Evolutionary conservation across 2,329 filamentous ascomycete species (phyloP).

Genomic region (Aspergillus sp.): DNA sequence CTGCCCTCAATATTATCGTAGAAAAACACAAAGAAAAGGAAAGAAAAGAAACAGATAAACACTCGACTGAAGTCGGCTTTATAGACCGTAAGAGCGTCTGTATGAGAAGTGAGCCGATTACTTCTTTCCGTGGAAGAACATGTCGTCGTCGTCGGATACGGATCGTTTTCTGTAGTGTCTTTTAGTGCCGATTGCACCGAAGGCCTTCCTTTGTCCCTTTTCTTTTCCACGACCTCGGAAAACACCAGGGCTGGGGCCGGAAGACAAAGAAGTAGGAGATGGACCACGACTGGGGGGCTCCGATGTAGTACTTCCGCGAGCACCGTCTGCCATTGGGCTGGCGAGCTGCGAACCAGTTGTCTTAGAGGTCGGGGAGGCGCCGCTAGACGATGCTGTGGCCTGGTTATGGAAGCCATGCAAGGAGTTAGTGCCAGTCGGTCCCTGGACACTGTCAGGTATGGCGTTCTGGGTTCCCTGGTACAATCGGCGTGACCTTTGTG

Average conservation of each 20-base stretch:
- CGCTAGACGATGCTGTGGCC: constrained; percentile 13
- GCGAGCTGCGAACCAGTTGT: constrained; percentile 14
- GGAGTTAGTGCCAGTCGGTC: constrained; percentile 6
- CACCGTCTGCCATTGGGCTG: constrained; percentile 12
- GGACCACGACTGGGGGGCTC: constrained; percentile 19
- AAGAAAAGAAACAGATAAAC: constrained; percentile 5
- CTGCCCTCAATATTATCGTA: not conserved
- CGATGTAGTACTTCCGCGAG: constrained; percentile 12
- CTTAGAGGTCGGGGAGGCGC: constrained; percentile 17
- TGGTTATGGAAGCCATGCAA: constrained; percentile 11
- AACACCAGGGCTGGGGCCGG: constrained; percentile 18
- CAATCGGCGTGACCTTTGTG: constrained; percentile 22
- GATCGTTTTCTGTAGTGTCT: constrained; percentile 12
- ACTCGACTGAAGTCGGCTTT: not conserved
- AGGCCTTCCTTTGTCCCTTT: constrained; percentile 8
- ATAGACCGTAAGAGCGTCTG: not conserved
- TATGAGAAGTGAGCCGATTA: not conserved
- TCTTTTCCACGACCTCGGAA: constrained; percentile 11
- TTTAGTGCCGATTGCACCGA: constrained; percentile 17
- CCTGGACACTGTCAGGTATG: constrained; percentile 1
- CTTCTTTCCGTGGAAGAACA: constrained; percentile 12
- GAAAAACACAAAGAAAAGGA: not conserved
- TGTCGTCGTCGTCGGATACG: constrained; percentile 18
- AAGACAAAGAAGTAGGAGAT: constrained; percentile 20
- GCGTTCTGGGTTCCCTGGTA: constrained; percentile 17